Conservation (phyloP, 75 land plant species). For the Pinus albicaulis region DNA sequence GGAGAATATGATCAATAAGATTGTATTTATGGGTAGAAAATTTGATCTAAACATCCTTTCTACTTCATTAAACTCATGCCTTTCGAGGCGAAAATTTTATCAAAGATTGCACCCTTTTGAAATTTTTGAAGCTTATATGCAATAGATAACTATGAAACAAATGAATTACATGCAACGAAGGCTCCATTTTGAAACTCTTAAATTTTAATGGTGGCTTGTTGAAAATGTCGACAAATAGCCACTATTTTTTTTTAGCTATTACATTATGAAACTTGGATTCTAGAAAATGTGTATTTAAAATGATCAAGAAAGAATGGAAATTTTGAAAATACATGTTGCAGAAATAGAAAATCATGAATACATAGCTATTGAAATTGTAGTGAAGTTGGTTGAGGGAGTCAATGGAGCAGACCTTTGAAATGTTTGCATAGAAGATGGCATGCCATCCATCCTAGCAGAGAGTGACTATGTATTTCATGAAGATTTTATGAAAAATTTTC, state of each 20-base stretch:
- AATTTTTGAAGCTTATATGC: not conserved
- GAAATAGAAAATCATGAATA: too few relatives aligned
- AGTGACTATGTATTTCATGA: too few relatives aligned
- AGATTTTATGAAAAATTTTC: too few relatives aligned
- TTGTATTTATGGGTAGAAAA: slow-evolving; percentile 65
- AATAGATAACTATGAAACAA: not conserved
- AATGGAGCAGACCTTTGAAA: too few relatives aligned
- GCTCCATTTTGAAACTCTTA: not conserved
- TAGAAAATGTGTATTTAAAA: too few relatives aligned
- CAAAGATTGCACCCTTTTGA: not conserved
- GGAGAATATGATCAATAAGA: slow-evolving; percentile 60
- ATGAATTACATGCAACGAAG: not conserved
- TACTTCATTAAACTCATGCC: slow-evolving; percentile 1
- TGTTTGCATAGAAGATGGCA: too few relatives aligned
- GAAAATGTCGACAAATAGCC: not conserved
- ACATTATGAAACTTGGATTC: not conserved
- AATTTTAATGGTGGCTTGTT: not conserved
- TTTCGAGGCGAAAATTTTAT: not conserved
- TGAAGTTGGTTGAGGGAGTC: too few relatives aligned
- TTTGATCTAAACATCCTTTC: slow-evolving; percentile 1
- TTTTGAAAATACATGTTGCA: too few relatives aligned
- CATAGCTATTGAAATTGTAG: too few relatives aligned
- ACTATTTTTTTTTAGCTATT: not conserved
- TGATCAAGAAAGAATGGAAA: too few relatives aligned
- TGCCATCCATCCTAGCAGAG: too few relatives aligned